Evolutionary conservation across 208 protist genomes (phyloP), one percentile per base, ranked within the genome.

Genomic region (Acanthamoeba triangularis): DNA sequence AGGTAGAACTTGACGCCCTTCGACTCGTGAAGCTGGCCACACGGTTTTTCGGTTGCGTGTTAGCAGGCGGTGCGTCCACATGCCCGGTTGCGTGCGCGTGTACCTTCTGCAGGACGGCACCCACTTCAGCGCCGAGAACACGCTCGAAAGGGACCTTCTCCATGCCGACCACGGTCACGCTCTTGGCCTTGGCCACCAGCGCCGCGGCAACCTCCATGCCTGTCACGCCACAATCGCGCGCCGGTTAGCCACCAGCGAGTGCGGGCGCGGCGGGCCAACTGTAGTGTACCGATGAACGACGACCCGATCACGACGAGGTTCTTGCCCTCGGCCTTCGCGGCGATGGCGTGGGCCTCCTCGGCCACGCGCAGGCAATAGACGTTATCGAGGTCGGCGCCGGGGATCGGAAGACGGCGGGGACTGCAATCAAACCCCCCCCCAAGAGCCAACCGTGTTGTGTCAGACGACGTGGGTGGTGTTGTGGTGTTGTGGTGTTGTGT

Each of bases 61-160:
- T n/a, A n/a, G n/a, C n/a, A n/a, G n/a, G n/a, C n/a, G n/a, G n/a
- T n/a, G n/a, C n/a, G n/a, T n/a, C n/a, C n/a, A n/a, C n/a, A n/a
- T n/a, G n/a, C n/a, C n/a, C n/a, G n/a, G n/a, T n/a, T n/a, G n/a
- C n/a, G n/a, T 20, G 76, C 14, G 35, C 6, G 61, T 25, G 52
- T 35, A 96, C 69, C n/a, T 95, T 97, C 41, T 90, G 84, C 16
- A 97, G n/a, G 54, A 76, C 95, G 18, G 47, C 13, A 41, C 96
- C 96, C 25, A 97, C 69, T 56, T 95, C 69, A 28, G 35, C 35
- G 28, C 96, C 96, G n/a, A 97, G 61, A 25, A 96, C 95, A 16
- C 95, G 49, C 67, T 95, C 95, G 76, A 97, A 96, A 1, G 96
- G 96, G 20, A 95, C 95, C 41, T 85, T 95, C 33, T 96, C 96